phyloP scores from a whole-genome alignment of 208 protist genomes.

The Strigomonas culicis region DNA sequence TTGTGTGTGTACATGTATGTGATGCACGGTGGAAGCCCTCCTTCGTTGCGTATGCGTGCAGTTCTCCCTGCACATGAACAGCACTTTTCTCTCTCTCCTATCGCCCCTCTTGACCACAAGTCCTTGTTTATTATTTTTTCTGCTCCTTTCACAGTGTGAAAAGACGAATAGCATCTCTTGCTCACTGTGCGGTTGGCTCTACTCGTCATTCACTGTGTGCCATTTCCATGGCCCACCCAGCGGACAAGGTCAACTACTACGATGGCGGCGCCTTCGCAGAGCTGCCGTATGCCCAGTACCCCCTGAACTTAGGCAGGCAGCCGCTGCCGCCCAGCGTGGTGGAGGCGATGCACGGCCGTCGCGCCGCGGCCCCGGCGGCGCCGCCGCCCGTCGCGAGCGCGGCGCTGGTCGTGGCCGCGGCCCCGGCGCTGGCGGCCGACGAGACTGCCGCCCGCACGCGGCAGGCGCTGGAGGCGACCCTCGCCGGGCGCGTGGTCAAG shows the following conservation, averaged over 20 bases:
- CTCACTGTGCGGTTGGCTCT: too few relatives aligned
- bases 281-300: constrained; percentile 60
- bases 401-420: neutral
- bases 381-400: neutral
- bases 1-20: constrained; percentile 3
- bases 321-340: neutral
- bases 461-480: constrained; percentile 23
- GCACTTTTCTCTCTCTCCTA: neutral
- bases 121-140: neutral
- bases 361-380: neutral
- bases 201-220: too few relatives aligned
- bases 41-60: neutral
- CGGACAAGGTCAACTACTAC: constrained; percentile 21
- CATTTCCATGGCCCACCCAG: too few relatives aligned
- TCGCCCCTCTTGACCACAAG: neutral
- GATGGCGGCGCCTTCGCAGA: constrained; percentile 72
- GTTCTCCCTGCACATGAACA: neutral
- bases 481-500: constrained; percentile 10
- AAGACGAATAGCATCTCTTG: neutral
- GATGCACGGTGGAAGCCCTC: neutral
- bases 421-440: neutral
- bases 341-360: neutral
- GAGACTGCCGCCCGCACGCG: constrained; percentile 31
- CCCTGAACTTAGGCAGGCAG: constrained; percentile 38
- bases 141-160: neutral